A percentile compares a stretch with the other conserved stretches of the same genome.
Conservation (phyloP, 2,329 filamentous ascomycete species). For the Talaromyces sp. region DNA sequence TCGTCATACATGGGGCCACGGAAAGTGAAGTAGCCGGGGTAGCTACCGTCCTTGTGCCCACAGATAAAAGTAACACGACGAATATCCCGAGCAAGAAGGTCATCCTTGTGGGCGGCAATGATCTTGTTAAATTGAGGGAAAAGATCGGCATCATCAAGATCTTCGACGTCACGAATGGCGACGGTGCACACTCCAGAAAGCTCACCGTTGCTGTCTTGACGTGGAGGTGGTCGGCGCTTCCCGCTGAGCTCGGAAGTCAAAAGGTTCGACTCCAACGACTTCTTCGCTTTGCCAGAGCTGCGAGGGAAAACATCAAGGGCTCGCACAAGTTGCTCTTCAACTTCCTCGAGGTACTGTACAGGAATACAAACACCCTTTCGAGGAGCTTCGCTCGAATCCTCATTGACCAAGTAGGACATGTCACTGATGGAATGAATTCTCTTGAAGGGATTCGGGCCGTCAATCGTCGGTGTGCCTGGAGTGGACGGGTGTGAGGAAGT, state of each 20-base stretch:
- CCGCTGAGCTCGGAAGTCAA: conserved; percentile 65
- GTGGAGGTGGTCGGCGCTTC: conserved; percentile 60
- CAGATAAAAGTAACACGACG: conserved; percentile 95
- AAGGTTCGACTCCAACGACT: conserved; percentile 54
- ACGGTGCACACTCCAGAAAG: conserved; percentile 90
- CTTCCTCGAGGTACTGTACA: conserved; percentile 89
- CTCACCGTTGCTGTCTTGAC: conserved; percentile 64
- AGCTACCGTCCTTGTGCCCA: conserved; percentile 87
- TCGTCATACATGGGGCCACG: conserved; percentile 84
- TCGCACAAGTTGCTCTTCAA: conserved; percentile 77
- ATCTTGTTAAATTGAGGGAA: conserved; percentile 70
- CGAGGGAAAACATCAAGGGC: conserved; percentile 78
- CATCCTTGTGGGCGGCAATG: conserved; percentile 75
- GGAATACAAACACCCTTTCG: conserved; percentile 94
- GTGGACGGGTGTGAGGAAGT: conserved; percentile 74
- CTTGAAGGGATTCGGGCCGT: conserved; percentile 64
- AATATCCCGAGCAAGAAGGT: conserved; percentile 74
- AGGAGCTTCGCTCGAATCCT: conserved; percentile 66
- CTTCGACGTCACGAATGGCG: conserved; percentile 83
- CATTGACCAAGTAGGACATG: conserved; percentile 79
- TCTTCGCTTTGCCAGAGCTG: conserved; percentile 54
- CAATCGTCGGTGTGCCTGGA: conserved; percentile 66
- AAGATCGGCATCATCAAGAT: conserved; percentile 74
- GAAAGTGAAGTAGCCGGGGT: conserved; percentile 98
- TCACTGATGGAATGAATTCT: conserved; percentile 94